Conservation (phyloP, 768 basidiomycete species). For the Tephrocybe sp. region DNA sequence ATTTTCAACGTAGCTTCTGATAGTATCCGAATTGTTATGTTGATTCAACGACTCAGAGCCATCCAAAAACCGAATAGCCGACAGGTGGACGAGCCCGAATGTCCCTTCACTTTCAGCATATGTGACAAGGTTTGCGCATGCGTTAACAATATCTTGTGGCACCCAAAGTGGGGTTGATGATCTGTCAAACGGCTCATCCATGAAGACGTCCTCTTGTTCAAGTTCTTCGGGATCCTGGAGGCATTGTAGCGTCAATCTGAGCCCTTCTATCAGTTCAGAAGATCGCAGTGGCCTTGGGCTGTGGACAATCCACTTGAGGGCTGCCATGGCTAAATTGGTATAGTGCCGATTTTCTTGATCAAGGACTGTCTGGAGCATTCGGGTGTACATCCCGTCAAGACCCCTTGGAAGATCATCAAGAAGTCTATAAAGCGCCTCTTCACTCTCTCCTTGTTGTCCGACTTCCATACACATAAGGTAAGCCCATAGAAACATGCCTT, state of each 20-base stretch:
- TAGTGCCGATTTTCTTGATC: too few relatives aligned
- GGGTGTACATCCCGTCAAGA: not conserved
- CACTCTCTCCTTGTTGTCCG: not conserved
- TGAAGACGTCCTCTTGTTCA: not conserved
- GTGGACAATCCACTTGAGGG: constrained; percentile 5
- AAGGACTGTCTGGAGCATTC: not conserved
- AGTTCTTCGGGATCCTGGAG: not conserved
- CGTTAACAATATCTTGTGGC: constrained; percentile 5
- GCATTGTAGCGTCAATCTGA: not conserved
- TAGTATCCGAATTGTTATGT: not conserved
- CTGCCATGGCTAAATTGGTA: too few relatives aligned
- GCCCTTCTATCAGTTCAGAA: constrained; percentile 1
- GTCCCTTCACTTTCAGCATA: not conserved
- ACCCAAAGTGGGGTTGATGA: constrained; percentile 2
- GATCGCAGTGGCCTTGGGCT: constrained; percentile 2
- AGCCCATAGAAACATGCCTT: constrained; percentile 9
- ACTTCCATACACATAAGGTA: constrained; percentile 3
- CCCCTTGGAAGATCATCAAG: not conserved
- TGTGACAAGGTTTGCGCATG: constrained; percentile 2
- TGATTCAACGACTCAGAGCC: not conserved
- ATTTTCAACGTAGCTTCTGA: not conserved
- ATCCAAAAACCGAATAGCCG: not conserved
- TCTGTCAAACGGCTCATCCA: not conserved
- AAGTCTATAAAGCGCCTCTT: not conserved
- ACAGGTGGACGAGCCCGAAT: constrained; percentile 5